Evolutionary conservation across 2,329 filamentous ascomycete species (phyloP), one percentile per base, ranked within the genome.

Genomic region (Diaporthe australafricana): DNA sequence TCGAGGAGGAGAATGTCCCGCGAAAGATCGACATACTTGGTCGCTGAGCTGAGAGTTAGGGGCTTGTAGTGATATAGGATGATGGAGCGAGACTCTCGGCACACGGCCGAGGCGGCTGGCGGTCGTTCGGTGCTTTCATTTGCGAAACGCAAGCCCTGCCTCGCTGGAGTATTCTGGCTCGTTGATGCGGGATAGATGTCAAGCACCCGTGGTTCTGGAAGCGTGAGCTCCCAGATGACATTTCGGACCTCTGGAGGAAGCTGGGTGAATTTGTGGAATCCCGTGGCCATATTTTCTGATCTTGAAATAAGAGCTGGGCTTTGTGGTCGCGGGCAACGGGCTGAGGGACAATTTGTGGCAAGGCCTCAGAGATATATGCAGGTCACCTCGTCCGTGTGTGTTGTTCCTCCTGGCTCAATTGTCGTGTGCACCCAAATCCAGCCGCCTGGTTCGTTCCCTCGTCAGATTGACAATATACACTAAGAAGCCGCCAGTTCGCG

Each of bases 1-100:
- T 87, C 85, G 42, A 87, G 81, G 30, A 87, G 78, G 42, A 87
- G 77, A 47, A 86, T 81, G 72, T 87, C 85, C 42, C 84, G 82
- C 38, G 80, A 79, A 12, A 86, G 80, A 73, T 86, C 84, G 72
- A 87, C 80, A 53, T 82, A 84, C 74, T 87, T 86, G 62, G 85
- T 85, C n/a, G 83, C 84, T 38, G 77, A 76, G 8, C 83, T 84
- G 56, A 87, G 81, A 1, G 80, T 83, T 57, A 87, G 78, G 16
- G 84, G 83, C 68, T 81, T 82, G 77, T 86, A 87, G 68, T 80
- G 81, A 57, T 81, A 81, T 40, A 85, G 76, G 16, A 84, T 83
- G 22, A 84, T 81, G 62, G 79, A 79, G 12, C 85, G 82, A 47
- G 84, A 81, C 76, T 86, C 85, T 38, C 79, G 81, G 70, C 84